Evolutionary conservation across 345 rosid genomes (phyloP), one percentile per base, ranked within the genome.

Genomic region (Orychophragmus violaceus): DNA sequence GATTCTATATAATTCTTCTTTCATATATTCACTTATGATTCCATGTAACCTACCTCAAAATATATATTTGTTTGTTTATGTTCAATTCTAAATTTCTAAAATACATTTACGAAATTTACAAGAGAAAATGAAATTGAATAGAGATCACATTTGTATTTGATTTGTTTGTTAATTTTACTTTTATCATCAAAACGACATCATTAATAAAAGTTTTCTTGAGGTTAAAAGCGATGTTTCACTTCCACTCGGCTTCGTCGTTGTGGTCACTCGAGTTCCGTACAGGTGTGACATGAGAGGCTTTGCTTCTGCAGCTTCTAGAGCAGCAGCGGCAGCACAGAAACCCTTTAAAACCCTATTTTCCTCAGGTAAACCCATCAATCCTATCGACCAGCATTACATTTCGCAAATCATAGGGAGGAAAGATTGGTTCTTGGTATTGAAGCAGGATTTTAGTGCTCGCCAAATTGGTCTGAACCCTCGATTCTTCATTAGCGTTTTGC

Each of bases 351-450:
- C 58, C 59, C 64, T 22, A 21, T n/a, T 39, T 61, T 64, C 74
- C 36, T 42, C 70, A 27, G 39, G 46, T 64, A 60, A 46, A 37
- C 33, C 42, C 17, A 36, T 23, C 28, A 74, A 69, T 7, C 74
- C 62, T 3, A 13, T 79, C 29, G 82, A 86, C 76, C 91, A 74
- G 66, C 58, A 9, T 49, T 79, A 83, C 75, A 70, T 87, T 62
- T 81, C 91, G 27, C 83, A 70, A 71, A 64, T 83, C 79, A 84
- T 89, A 1, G 75, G 75, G 12, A 82, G 87, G 49, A 79, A 81
- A 66, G 98, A 87, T 64, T 92, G 93, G 93, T 83, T 76, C 82
- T 76, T 83, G 50, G 48, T 90, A 51, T 81, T 90, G 5, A 83
- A 71, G 74, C 93, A 82, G 19, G 96, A 90, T 75, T 55, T 80